Evolutionary conservation across 257 asterid genomes (phyloP).

Genomic region (Solanum medicagineum): DNA sequence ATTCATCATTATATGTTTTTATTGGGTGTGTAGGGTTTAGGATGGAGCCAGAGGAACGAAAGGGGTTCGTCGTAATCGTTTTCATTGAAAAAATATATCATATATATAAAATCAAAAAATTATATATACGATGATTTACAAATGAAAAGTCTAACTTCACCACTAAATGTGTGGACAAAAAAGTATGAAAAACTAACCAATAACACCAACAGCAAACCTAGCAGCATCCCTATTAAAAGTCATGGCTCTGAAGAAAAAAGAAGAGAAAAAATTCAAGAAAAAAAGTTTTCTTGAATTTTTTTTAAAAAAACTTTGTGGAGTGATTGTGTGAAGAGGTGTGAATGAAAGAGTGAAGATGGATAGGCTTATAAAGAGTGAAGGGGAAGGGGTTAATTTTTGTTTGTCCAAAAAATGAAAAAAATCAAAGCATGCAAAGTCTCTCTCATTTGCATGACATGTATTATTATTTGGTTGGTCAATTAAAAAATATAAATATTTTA

Average conservation of each 20-base stretch:
- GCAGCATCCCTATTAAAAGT: constrained; percentile 20
- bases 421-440: neutral
- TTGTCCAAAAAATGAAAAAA: neutral
- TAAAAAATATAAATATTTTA: no score
- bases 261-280: neutral
- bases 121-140: neutral
- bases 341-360: neutral
- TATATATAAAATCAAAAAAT: neutral
- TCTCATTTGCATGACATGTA: constrained; percentile 37
- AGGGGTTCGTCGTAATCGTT: neutral
- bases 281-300: neutral
- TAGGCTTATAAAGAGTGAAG: constrained; percentile 9
- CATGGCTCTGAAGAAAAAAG: constrained; percentile 13
- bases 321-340: neutral
- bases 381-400: constrained; percentile 23
- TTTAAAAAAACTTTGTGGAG: neutral
- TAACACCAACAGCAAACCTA: constrained; percentile 49
- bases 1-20: neutral
- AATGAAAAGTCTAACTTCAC: accelerated
- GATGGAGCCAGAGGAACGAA: neutral
- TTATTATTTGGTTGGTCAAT: constrained; percentile 13
- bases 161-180: accelerated
- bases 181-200: constrained; percentile 26
- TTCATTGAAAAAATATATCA: neutral
- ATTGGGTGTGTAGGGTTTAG: neutral